Evolutionary conservation across 371 early-diverging fungal genomes (phyloP).

Genomic region (Mortierella polycephala): DNA sequence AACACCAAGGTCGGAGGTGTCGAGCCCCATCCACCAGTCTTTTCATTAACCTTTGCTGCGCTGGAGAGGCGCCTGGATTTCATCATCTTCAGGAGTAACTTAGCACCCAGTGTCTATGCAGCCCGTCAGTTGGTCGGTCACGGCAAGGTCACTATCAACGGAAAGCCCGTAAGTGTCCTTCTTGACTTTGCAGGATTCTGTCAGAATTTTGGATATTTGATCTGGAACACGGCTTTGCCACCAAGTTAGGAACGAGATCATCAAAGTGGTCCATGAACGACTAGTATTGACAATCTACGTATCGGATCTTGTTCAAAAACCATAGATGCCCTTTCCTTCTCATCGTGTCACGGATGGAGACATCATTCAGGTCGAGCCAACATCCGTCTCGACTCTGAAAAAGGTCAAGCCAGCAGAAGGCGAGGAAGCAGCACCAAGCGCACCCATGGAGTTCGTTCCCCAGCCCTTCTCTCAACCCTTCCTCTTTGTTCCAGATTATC

Average conservation of each 20-base stretch:
- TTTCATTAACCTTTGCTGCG: conserved; percentile 87
- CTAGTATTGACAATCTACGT: no score
- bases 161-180: conserved; percentile 73
- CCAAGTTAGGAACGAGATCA: no score
- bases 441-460: conserved; percentile 74
- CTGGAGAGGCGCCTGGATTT: conserved; percentile 94
- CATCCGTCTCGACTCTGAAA: conserved; percentile 78
- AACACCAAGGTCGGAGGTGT: conserved; percentile 61
- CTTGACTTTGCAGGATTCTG: not conserved
- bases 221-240: no score
- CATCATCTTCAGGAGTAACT: conserved; percentile 91
- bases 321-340: conserved; percentile 76
- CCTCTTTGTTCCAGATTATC: conserved; percentile 95
- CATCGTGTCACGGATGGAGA: conserved; percentile 90
- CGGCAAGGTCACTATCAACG: conserved; percentile 93
- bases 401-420: conserved; percentile 49
- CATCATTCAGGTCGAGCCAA: conserved; percentile 86
- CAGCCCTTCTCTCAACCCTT: conserved; percentile 91
- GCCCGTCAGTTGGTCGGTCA: conserved; percentile 87
- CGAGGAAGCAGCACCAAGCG: conserved; percentile 56
- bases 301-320: not conserved
- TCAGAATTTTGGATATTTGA: no score
- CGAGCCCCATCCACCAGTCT: conserved; percentile 78
- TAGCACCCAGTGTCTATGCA: conserved; percentile 85
- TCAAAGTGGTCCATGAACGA: no score